A percentile compares a stretch with the other conserved stretches of the same genome.
These are phyloP conservation scores for Apiotrichum laibachii DNA, from an alignment of 1,284 basidiomycete species.

Conservation along the genomic window DNA sequence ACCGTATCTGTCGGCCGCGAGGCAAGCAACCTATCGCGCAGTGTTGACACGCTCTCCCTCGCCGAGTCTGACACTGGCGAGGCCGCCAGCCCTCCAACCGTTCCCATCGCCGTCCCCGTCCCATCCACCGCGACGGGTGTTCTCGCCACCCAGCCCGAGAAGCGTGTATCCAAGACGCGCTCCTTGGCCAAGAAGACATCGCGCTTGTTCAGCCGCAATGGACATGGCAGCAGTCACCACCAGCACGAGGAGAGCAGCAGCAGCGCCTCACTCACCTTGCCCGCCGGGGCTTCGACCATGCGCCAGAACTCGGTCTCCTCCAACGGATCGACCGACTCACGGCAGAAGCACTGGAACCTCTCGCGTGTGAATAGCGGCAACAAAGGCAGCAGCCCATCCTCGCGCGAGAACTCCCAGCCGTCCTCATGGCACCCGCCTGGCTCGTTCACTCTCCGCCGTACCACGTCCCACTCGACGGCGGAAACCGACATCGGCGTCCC, in stretches of 20 bases:
- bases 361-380: constrained; percentile 22
- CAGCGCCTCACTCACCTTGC: constrained; percentile 5
- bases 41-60: constrained; percentile 17
- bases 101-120: not conserved
- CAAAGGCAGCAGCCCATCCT: constrained; percentile 16
- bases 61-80: constrained; percentile 8
- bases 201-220: constrained; percentile 35
- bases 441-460: constrained; percentile 25
- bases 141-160: constrained; percentile 4
- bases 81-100: not conserved
- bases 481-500: constrained; percentile 4
- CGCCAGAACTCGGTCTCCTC: constrained; percentile 43
- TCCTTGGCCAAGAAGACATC: constrained; percentile 47
- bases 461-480: constrained; percentile 26
- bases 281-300: constrained; percentile 19
- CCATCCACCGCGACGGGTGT: not conserved
- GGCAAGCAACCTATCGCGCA: constrained; percentile 15
- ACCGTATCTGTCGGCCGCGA: constrained; percentile 21
- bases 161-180: constrained; percentile 31
- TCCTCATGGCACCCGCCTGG: constrained; percentile 24
- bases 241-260: constrained; percentile 8
- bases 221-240: constrained; percentile 6
- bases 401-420: constrained; percentile 13
- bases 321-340: constrained; percentile 27
- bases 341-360: constrained; percentile 15